Evolutionary conservation across 352 stramenopile species (phyloP).

Genomic region (Phytophthora litchii): DNA sequence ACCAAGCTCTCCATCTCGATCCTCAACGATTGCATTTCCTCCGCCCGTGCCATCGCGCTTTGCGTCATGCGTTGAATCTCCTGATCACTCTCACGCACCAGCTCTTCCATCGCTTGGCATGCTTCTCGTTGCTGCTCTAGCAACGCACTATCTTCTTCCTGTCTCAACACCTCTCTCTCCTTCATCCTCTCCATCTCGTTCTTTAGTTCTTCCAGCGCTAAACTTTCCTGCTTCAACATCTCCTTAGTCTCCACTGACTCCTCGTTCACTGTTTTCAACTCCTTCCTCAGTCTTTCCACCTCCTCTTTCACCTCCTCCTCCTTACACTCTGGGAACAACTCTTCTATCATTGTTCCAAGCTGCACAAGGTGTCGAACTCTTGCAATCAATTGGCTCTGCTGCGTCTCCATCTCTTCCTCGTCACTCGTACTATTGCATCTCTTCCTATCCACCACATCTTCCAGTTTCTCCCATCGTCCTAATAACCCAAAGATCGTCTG

Average conservation of each 20-base stretch:
- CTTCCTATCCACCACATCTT: conserved; percentile 8
- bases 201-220: conserved; percentile 40
- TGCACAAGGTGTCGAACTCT: conserved; percentile 26
- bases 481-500: conserved; percentile 51
- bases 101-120: conserved; percentile 50
- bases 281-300: conserved; percentile 14
- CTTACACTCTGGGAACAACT: conserved; percentile 23
- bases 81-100: conserved; percentile 49
- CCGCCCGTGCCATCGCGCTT: conserved; percentile 30
- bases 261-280: conserved; percentile 31
- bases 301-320: conserved; percentile 19
- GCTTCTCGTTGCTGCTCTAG: conserved; percentile 47
- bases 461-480: conserved; percentile 33
- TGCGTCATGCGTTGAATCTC: conserved; percentile 46
- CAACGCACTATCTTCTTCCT: conserved; percentile 47
- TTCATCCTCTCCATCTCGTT: conserved; percentile 36
- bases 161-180: conserved; percentile 32
- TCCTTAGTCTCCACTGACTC: conserved; percentile 33
- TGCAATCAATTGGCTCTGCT: conserved; percentile 9
- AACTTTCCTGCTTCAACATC: conserved; percentile 46
- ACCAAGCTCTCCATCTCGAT: conserved; percentile 34
- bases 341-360: conserved; percentile 22
- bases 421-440: conserved; percentile 10
- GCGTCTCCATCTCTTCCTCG: conserved; percentile 12
- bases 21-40: conserved; percentile 37